Evolutionary conservation across 2,329 filamentous ascomycete species (phyloP).

Genomic region (Zelopaecilomyces penicillatus): DNA sequence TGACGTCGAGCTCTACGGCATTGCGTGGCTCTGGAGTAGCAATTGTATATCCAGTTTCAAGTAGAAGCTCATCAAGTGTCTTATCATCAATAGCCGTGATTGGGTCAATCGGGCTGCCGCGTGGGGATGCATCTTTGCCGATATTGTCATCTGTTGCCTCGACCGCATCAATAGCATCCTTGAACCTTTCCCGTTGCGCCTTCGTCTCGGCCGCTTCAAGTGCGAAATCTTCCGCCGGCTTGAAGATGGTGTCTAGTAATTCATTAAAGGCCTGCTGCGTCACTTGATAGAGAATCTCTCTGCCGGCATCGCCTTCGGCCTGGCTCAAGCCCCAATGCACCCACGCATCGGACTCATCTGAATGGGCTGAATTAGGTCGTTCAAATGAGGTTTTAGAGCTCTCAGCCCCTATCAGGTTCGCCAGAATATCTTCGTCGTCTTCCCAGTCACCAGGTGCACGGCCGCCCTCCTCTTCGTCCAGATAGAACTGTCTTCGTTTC

Average conservation of each 20-base stretch:
- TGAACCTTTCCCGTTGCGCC: conserved; percentile 49
- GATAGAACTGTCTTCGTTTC: conserved; percentile 70
- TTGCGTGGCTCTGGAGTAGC: conserved; percentile 22
- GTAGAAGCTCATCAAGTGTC: conserved; percentile 30
- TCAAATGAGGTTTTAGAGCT: conserved; percentile 35
- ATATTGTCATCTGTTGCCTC: conserved; percentile 22
- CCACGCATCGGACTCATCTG: conserved; percentile 66
- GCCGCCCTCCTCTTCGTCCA: conserved; percentile 76
- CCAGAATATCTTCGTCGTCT: conserved; percentile 49
- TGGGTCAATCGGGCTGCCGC: conserved; percentile 5
- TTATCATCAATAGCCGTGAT: conserved; percentile 15
- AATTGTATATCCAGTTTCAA: conserved; percentile 37
- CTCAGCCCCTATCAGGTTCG: conserved; percentile 24
- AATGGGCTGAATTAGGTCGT: conserved; percentile 22
- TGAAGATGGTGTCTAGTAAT: conserved; percentile 79
- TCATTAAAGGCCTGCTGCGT: conserved; percentile 90
- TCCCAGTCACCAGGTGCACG: conserved; percentile 56
- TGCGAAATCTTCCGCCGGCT: conserved; percentile 67
- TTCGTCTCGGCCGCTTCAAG: conserved; percentile 58
- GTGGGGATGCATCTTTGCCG: conserved; percentile 5
- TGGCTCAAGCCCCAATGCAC: conserved; percentile 71
- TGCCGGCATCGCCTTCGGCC: conserved; percentile 73
- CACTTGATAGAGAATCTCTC: conserved; percentile 83
- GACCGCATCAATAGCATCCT: conserved; percentile 37
- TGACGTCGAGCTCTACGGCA: conserved; percentile 24